Evolutionary conservation across 2,329 filamentous ascomycete species (phyloP), one percentile per base, ranked within the genome.

Genomic region (Pseudogymnoascus sp.): DNA sequence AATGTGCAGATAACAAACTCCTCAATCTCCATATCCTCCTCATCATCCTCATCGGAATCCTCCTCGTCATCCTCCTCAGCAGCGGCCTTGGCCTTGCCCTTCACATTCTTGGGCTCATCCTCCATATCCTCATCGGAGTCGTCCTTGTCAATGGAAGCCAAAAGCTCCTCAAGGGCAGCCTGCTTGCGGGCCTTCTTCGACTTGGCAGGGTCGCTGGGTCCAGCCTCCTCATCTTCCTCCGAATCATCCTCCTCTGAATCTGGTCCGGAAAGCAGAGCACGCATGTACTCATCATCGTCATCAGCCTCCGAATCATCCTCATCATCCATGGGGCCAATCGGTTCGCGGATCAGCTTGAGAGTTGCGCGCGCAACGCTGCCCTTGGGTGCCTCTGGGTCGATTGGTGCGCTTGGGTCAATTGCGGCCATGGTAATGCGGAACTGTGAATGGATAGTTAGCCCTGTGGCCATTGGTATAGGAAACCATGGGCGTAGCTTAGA

Each of bases 401-500:
- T 83, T 70, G 85, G 82, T 71, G 90, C 90, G 72, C 85, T 91
- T 64, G 94, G 94, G 75, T 99, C 93, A 75, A 99, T 88, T 68
- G 94, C 94, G 72, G 95, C 94, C 94, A 99, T 99, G 72, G 92
- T 97, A 74, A 99, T 91, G 75, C 91, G 91, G 80, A 97, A 95
- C 92, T 96, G 72, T 14, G 40, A 12, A 59, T 61, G 23, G 16
- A 73, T 16, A 31, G 31, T 60, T 40, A 60, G 35, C 60, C 16
- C 5, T 14, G 18, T 5, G 14, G 11, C 21, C 18, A 21, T 10
- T 5, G 7, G 25, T 63, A 60, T 25, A 11, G 35, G 11, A 38
- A 59, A n/a, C 11, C 7, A 21, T 10, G 25, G 11, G 37, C n/a
- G 21, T 10, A 16, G 12, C n/a, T 25, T 38, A 31, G 3, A 25